phyloP scores from a whole-genome alignment of 176 grass and related monocot genomes.

The Pontederia paniculata region DNA sequence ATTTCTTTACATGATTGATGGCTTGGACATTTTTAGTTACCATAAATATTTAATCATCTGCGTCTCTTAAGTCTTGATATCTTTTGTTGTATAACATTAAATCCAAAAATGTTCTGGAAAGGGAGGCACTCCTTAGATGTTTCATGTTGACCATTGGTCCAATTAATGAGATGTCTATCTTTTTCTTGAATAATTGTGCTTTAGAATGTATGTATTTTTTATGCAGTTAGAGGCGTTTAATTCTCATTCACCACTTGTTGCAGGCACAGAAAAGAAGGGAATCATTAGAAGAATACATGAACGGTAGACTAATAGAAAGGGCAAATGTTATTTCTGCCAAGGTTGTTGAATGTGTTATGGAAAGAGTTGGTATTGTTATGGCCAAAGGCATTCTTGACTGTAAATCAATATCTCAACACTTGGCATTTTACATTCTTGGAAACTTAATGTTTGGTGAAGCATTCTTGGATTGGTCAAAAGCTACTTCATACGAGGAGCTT shows the following conservation, averaged over 20 bases:
- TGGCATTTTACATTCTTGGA: conserved; percentile 72
- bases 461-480: conserved; percentile 71
- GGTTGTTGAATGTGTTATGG: conserved; percentile 34
- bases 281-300: conserved; percentile 52
- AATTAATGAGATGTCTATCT: no score
- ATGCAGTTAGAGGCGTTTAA: background rate
- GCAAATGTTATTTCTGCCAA: conserved; percentile 32
- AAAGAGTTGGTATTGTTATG: conserved; percentile 29
- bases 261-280: conserved; percentile 71
- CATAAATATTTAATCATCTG: no score
- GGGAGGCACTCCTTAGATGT: no score
- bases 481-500: conserved; percentile 58
- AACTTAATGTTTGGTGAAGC: conserved; percentile 61
- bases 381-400: conserved; percentile 45
- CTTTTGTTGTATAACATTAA: no score
- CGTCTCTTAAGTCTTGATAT: no score
- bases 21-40: background rate
- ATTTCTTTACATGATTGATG: background rate
- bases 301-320: conserved; percentile 32
- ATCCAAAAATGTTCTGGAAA: no score
- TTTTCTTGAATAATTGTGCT: no score
- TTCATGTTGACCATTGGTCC: no score
- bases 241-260: conserved; percentile 13
- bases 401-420: conserved; percentile 44
- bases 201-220: no score